phyloP scores from a whole-genome alignment of 2,329 filamentous ascomycete species.

The Aureobasidium sp. region DNA sequence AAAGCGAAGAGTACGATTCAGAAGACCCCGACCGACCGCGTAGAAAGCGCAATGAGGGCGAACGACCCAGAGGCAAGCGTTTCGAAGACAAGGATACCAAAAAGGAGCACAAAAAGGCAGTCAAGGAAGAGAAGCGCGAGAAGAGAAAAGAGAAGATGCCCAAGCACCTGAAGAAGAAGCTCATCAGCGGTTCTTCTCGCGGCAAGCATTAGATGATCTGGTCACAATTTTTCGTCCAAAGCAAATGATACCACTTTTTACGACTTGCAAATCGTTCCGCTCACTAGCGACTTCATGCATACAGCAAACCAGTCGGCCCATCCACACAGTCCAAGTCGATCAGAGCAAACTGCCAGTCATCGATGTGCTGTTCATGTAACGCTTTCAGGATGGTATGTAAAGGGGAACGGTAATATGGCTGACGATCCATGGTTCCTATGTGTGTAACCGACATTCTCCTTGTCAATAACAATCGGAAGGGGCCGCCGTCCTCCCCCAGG shows the following conservation, averaged over 20 bases:
- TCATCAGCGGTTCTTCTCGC: constrained; percentile 56
- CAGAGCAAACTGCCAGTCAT: not conserved
- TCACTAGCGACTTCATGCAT: not conserved
- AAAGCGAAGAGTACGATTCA: constrained; percentile 38
- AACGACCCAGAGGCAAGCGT: constrained; percentile 67
- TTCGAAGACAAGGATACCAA: constrained; percentile 91
- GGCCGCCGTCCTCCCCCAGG: not conserved
- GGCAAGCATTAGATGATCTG: constrained; percentile 50
- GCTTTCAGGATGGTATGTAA: not conserved
- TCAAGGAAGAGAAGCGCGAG: constrained; percentile 94
- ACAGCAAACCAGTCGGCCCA: not conserved
- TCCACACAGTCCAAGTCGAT: not conserved
- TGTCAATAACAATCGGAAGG: not conserved
- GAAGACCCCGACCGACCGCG: constrained; percentile 31
- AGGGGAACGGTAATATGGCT: not conserved
- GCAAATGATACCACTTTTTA: constrained; percentile 11
- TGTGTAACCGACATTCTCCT: not conserved
- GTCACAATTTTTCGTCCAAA: not conserved
- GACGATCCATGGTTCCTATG: not conserved
- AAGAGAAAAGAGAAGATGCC: constrained; percentile 93
- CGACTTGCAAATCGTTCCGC: not conserved
- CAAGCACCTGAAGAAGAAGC: constrained; percentile 88
- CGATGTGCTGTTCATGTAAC: not conserved
- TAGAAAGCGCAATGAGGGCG: constrained; percentile 46
- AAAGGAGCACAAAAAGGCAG: constrained; percentile 77